These are phyloP conservation scores for Lodderomyces pseudojiufengensis DNA, from an alignment of 1,139 yeast species.

Conservation along the genomic window DNA sequence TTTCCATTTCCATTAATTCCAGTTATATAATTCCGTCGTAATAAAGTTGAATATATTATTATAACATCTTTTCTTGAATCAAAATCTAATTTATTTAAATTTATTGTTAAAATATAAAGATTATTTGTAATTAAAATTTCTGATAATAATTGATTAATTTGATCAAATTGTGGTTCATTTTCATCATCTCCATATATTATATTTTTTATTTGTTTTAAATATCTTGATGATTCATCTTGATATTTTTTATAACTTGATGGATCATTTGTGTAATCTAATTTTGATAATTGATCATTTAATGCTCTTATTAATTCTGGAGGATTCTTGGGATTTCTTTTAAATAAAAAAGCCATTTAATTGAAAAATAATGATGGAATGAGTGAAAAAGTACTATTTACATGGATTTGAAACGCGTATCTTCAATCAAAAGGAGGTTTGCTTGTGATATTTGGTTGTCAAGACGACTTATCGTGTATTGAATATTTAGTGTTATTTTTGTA, in stretches of 20 bases:
- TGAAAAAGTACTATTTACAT: no score
- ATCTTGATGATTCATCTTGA: slow-evolving; percentile 75
- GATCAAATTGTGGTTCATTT: slow-evolving; percentile 69
- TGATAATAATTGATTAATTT: slow-evolving; percentile 65
- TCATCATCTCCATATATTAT: slow-evolving; percentile 75
- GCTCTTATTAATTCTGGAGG: slow-evolving; percentile 80
- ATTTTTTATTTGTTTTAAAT: slow-evolving; percentile 62
- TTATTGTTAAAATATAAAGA: slow-evolving; percentile 54
- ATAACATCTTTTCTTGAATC: slow-evolving; percentile 87
- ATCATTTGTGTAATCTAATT: slow-evolving; percentile 54
- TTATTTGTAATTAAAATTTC: slow-evolving; percentile 75
- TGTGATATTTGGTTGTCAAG: no score
- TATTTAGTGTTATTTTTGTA: no score
- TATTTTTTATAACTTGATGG: slow-evolving; percentile 45
- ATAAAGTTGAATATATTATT: slow-evolving; percentile 65
- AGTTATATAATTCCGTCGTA: slow-evolving; percentile 70
- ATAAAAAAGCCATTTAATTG: slow-evolving; percentile 94
- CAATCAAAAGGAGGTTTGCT: no score
- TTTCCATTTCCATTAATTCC: slow-evolving; percentile 30
- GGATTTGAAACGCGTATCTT: no score
- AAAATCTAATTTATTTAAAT: slow-evolving; percentile 68
- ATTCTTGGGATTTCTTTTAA: slow-evolving; percentile 88
- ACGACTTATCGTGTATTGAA: no score
- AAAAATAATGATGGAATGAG: no score
- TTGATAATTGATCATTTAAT: slow-evolving; percentile 67